Evolutionary conservation across 2,329 filamentous ascomycete species (phyloP), one percentile per base, ranked within the genome.

Genomic region (Alternaria angustiovoidea): DNA sequence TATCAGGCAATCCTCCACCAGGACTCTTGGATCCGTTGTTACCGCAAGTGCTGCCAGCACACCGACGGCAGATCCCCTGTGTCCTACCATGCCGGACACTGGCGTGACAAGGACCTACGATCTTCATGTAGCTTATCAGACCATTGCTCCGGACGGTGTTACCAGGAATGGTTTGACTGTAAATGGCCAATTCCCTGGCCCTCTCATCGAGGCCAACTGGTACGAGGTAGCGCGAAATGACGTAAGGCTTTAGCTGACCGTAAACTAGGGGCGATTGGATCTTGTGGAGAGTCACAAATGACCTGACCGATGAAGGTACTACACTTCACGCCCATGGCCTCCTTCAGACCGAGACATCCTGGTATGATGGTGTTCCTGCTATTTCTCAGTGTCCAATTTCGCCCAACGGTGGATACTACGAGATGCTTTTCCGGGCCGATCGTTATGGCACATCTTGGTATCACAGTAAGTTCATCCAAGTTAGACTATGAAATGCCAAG

Each of bases 281-380:
- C 34, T 34, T 70, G 32, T 61, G 73, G 51, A 65, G 64, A 46
- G 63, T 72, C 26, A 73, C 65, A 1, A 79, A 79, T 58, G 69
- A 71, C 8, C 55, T 75, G 16, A 70, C 70, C 2, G 64, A 73
- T 36, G 75, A 78, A 48, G 76, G 76, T 9, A 78, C 77, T 12
- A 43, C 75, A 1, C 52, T 79, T 18, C 77, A 79, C 53, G 74
- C 73, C 42, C 74, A 78, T 46, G 75, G 76, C 43, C 57, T 79
- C 16, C 57, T 75, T 26, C 76, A 79, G 38, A 66, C 63, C 16
- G 63, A 67, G n/a, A 76, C 73, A 22, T 67, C 72, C 8, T 78
- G 73, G 72, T 76, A 73, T 54, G 76, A 79, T 57, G 76, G 76
- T 56, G 76, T 79, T 2, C 75, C 76, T 4, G 71, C 72, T 11